Evolutionary conservation across 345 rosid genomes (phyloP).

Genomic region (Arabis alpina): DNA sequence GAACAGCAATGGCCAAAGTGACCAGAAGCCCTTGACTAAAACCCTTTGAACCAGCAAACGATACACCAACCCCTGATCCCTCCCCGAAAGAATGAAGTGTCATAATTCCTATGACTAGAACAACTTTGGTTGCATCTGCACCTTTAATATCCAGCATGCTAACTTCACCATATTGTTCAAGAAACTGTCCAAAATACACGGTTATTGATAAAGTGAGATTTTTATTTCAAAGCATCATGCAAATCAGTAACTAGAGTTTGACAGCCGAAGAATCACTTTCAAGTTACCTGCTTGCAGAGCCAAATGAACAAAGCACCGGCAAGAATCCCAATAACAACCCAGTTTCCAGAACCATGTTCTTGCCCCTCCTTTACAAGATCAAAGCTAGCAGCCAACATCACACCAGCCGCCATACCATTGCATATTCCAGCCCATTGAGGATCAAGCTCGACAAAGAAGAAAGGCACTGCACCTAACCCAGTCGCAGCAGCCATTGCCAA

Average conservation of each 20-base stretch:
- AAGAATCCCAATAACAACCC: constrained; percentile 89
- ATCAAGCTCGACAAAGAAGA: constrained; percentile 96
- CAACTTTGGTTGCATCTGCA: constrained; percentile 93
- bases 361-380: constrained; percentile 98
- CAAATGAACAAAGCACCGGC: constrained; percentile 89
- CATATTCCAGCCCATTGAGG: constrained; percentile 98
- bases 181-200: constrained; percentile 57
- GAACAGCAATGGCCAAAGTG: constrained; percentile 97
- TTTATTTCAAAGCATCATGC: too few relatives aligned
- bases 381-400: constrained; percentile 99
- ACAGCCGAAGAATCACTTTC: neutral
- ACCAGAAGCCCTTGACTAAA: constrained; percentile 96
- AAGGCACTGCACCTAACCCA: constrained; percentile 97
- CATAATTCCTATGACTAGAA: constrained; percentile 97
- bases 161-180: constrained; percentile 95
- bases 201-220: neutral
- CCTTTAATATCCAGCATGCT: constrained; percentile 99
- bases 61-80: constrained; percentile 99
- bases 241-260: neutral
- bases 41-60: constrained; percentile 99
- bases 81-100: constrained; percentile 99
- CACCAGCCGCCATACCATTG: constrained; percentile 99
- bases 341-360: constrained; percentile 81
- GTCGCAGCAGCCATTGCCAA: constrained; percentile 99
- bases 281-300: constrained; percentile 88